A percentile compares a stretch with the other conserved stretches of the same genome.
Evolutionary conservation across 2,329 filamentous ascomycete species (phyloP).

Genomic region (Scorias spongiosa): DNA sequence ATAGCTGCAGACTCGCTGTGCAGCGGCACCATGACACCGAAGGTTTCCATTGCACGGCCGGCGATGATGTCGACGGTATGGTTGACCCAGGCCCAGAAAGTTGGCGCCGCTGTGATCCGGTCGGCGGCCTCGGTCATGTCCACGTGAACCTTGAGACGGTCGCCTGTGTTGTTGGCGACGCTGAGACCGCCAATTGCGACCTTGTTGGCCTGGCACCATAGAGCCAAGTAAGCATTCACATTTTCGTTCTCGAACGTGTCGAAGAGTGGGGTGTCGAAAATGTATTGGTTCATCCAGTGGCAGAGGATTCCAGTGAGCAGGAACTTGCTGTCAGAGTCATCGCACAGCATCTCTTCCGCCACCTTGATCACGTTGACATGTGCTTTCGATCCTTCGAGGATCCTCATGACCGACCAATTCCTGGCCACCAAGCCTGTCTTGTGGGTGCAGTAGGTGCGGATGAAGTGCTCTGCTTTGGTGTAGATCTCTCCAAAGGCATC

Average conservation of each 20-base stretch:
- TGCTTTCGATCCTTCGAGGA: neutral
- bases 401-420: neutral
- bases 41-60: conserved; percentile 1
- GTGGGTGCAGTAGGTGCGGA: conserved; percentile 1
- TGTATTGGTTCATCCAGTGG: conserved; percentile 1
- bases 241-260: neutral
- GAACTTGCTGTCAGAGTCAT: neutral
- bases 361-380: conserved; percentile 1
- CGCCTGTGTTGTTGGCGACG: neutral
- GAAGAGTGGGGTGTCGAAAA: conserved; percentile 1
- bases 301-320: conserved; percentile 5
- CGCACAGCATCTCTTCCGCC: conserved; percentile 1
- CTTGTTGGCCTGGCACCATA: neutral
- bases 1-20: neutral
- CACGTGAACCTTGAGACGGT: conserved; percentile 1
- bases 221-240: neutral
- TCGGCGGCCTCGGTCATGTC: conserved; percentile 1
- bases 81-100: conserved; percentile 7
- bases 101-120: conserved; percentile 2
- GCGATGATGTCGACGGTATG: neutral
- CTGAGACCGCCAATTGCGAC: neutral
- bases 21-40: conserved; percentile 2
- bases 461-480: conserved; percentile 2
- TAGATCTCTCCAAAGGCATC: conserved; percentile 2
- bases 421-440: neutral